Base-by-base conservation (phyloP, 2,329 filamentous ascomycete genomes). In the Seiridium cupressi region DNA sequence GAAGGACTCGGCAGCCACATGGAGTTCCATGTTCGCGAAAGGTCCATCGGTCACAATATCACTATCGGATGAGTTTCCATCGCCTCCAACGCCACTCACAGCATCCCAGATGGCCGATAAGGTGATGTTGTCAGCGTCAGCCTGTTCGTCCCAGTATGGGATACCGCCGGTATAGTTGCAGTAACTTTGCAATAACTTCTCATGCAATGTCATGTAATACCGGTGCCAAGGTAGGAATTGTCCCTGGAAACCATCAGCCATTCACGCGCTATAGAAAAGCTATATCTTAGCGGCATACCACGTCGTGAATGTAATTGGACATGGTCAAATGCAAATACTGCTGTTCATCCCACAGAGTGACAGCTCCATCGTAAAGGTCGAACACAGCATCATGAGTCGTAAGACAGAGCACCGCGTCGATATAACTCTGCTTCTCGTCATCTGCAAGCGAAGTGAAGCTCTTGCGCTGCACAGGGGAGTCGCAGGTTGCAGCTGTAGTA, bases 211-310 rank as follows among this genome's bases (percentile, higher is more conserved):
- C 13, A 65, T 46, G 11, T 61, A 54, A 44, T 65, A 65, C 47
- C 64, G 59, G 31, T 63, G 64, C 47, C 60, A 64, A 5, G 64
- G 64, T 2, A 65, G 57, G 51, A 65, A 65, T 49, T 56, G 76
- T 56, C 2, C 75, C 55, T 57, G 18, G 5, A n/a, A 34, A 6
- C 10, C 3, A 32, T 55, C 4, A 55, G 38, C 18, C 13, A 4
- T 18, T 44, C 18, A 7, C 18, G 2, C 5, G 35, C 31, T 9
- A 54, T 8, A 34, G 5, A 4, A 44, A n/a, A n/a, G 8, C n/a
- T 11, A n/a, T 42, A 42, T 55, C 10, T 7, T 9, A 5, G 11
- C 7, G 18, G 44, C 53, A 3, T 44, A 55, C 53, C 10, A 58
- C 56, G 36, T 40, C 47, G 18, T 58, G 56, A 5, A 58, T 47